Percentiles rank a stretch among this genome's conserved stretches.
phyloP scores from a whole-genome alignment of 768 basidiomycete genomes.

The Suillus subluteus region DNA sequence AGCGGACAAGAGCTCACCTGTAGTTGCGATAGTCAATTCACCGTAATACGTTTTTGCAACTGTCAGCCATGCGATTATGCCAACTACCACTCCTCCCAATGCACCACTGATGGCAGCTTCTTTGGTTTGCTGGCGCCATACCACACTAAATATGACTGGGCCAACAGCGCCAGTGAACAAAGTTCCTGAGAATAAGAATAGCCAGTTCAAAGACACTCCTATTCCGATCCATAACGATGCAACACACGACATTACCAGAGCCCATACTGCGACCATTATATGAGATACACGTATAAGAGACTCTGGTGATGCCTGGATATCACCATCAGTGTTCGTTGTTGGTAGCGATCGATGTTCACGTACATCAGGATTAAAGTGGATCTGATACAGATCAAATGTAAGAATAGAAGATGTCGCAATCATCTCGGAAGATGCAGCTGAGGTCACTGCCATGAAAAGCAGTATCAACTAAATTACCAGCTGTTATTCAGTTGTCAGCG shows the following conservation, averaged over 20 bases:
- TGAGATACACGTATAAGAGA: constrained; percentile 29
- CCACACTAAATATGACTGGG: constrained; percentile 21
- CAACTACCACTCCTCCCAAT: constrained; percentile 43
- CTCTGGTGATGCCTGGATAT: constrained; percentile 21
- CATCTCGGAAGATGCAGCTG: constrained; percentile 37
- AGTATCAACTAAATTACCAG: constrained; percentile 26
- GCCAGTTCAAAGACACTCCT: constrained; percentile 25
- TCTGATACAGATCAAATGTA: constrained; percentile 39
- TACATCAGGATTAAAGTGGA: constrained; percentile 30
- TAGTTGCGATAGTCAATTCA: constrained; percentile 19
- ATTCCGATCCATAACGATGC: constrained; percentile 31
- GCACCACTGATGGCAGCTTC: constrained; percentile 43
- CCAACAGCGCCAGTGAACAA: constrained; percentile 37
- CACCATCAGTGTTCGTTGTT: neutral
- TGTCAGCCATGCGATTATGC: constrained; percentile 52
- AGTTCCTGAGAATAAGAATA: constrained; percentile 25
- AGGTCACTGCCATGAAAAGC: constrained; percentile 42
- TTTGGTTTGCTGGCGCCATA: constrained; percentile 41
- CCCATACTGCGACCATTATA: constrained; percentile 29
- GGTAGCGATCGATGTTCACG: constrained; percentile 3
- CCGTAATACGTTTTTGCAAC: constrained; percentile 23
- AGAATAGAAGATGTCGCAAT: constrained; percentile 41
- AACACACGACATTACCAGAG: constrained; percentile 27
- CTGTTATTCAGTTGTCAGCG: neutral
- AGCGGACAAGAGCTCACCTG: constrained; percentile 10